Conservation (phyloP, 306 rosid genomes). For the Cucurbita argyrosperma region DNA sequence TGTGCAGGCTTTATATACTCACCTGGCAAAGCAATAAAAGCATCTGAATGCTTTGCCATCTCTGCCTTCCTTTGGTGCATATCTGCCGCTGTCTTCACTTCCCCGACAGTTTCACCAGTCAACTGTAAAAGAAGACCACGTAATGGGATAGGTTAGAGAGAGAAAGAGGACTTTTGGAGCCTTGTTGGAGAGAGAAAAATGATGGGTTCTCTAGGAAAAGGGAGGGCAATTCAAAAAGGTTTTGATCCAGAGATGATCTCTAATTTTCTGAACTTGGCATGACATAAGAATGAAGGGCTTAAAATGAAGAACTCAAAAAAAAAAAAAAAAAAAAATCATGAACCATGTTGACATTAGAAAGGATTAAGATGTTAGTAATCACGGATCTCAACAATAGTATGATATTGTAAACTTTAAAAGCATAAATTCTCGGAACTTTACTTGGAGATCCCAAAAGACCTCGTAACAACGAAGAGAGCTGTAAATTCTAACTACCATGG, state of each 20-base stretch:
- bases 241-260: constrained; percentile 13
- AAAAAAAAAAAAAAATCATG: no score
- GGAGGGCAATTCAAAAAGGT: constrained; percentile 9
- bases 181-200: constrained; percentile 13
- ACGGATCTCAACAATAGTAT: no score
- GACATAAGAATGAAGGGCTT: not conserved
- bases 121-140: constrained; percentile 43
- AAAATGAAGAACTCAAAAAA: no score
- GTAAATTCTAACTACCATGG: not conserved
- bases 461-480: not conserved
- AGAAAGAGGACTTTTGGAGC: not conserved
- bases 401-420: no score
- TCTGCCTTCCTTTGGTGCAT: constrained; percentile 99
- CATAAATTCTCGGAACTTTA: no score
- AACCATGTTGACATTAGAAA: no score
- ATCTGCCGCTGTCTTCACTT: constrained; percentile 94
- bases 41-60: constrained; percentile 98
- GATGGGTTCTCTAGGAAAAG: constrained; percentile 35
- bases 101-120: constrained; percentile 97
- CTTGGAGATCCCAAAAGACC: no score
- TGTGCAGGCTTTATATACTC: constrained; percentile 14
- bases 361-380: no score
- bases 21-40: constrained; percentile 99
- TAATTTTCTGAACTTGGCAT: constrained; percentile 9
- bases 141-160: constrained; percentile 15